Base-by-base conservation (phyloP, 257 asterid genomes). In the Coffea eugenioides region DNA sequence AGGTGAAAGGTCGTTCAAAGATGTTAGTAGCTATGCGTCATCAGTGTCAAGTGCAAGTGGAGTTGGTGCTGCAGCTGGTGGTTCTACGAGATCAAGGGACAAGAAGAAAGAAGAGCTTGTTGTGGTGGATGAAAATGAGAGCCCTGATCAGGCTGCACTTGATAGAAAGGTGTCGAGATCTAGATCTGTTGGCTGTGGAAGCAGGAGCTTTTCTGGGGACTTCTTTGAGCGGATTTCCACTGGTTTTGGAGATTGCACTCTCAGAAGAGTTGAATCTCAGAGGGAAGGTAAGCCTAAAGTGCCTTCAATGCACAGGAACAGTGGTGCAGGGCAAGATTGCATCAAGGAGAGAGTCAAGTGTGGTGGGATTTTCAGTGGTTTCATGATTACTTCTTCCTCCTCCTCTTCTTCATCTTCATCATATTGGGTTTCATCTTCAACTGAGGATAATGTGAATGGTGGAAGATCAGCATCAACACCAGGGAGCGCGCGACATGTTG, bases 111-210 rank as follows among this genome's bases (percentile, higher is more conserved):
- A 88, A 59, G 92, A 88, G 23, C 84, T 86, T 41, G 86, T 86
- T 4, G 92, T 89, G 31, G 95, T 88, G 73, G 98, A 89, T 2
- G 97, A 94, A 67, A 89, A 90, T 82, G 95, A 88, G 43, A 88
- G 97, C 83, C 94, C 97, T 1, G 89, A 88, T 87, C 80, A 88
- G 36, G 79, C 83, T 39, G 78, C 89, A 51, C 77, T 86, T 83
- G 94, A 90, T 46, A 87, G 98, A 59, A 96, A 91, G 67, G 98
- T 96, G 20, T 96, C 99, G 7, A 90, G 98, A 83, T 96, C 99
- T 36, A 91, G 97, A 91, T 94, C 98, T 85, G 98, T 96, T 69
- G 98, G 99, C 1, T 96, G 99, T 85, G 99, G 99, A 57, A 96
- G 99, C 61, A 87, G 98, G 80, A 96, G 98, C 83, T 96, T 96